Evolutionary conservation across 768 basidiomycete species (phyloP).

Genomic region (Calocera viscosa): DNA sequence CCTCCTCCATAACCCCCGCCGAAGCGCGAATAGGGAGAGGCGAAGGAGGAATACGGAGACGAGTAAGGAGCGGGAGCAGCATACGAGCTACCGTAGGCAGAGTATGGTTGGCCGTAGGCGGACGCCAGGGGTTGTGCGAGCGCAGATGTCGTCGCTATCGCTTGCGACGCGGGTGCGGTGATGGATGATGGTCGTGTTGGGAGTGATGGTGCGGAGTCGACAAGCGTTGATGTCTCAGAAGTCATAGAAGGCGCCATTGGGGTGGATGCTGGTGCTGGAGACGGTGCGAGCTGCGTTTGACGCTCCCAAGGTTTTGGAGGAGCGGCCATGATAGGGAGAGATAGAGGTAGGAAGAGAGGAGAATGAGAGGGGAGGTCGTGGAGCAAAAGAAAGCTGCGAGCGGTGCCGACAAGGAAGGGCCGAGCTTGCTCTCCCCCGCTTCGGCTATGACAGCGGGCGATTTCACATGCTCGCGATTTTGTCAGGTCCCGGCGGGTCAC

Average conservation of each 20-base stretch:
- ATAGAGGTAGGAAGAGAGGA: not conserved
- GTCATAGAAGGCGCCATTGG: slow-evolving; percentile 23
- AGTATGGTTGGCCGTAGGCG: not conserved
- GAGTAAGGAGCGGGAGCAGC: slow-evolving; percentile 14
- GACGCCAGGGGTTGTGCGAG: slow-evolving; percentile 22
- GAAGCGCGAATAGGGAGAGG: slow-evolving; percentile 32
- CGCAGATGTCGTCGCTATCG: slow-evolving; percentile 25
- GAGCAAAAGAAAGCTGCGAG: not conserved
- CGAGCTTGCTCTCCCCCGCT: not conserved
- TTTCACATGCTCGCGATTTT: too few species aligned
- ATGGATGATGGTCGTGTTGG: slow-evolving; percentile 42
- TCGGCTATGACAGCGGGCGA: too few species aligned
- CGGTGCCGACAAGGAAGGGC: not conserved
- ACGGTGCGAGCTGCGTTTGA: slow-evolving; percentile 5
- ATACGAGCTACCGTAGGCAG: slow-evolving; percentile 13
- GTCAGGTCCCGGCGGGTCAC: not conserved
- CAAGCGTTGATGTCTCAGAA: slow-evolving; percentile 18
- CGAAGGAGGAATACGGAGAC: slow-evolving; percentile 33
- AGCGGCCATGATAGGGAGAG: slow-evolving; percentile 44
- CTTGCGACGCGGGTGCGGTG: slow-evolving; percentile 16
- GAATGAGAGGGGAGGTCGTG: not conserved
- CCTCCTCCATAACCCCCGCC: slow-evolving; percentile 35
- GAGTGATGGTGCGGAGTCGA: slow-evolving; percentile 18
- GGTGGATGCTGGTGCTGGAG: slow-evolving; percentile 22
- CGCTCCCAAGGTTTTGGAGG: slow-evolving; percentile 89